Evolutionary conservation across 2,329 filamentous ascomycete genomes (phyloP), one percentile per base, ranked within the genome.

Genomic region (Endoconidiophora polonica): DNA sequence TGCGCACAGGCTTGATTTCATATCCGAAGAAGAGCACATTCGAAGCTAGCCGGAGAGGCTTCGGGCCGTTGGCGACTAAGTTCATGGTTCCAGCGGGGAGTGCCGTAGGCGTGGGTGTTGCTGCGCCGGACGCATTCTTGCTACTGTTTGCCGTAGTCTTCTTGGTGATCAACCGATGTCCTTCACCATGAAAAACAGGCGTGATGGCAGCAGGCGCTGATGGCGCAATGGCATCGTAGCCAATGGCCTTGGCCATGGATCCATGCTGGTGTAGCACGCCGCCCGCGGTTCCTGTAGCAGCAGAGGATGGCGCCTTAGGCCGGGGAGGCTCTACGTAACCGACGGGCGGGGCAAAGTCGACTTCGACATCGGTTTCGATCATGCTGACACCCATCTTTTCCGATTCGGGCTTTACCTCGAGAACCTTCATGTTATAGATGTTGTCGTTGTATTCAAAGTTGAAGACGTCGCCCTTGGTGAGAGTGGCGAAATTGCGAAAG

Each of bases 1-100:
- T 85, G 68, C 86, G 88, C 40, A 93, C 72, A 0, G 90, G 90
- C 63, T 83, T 94, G 61, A 94, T 75, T 59, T 94, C 83, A 60
- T 96, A 98, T 2, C 91, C 91, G 56, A 98, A 94, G 70, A 98
- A 98, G 3, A 98, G 72, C 65, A 95, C 94, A 59, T 91, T 91
- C 0, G 84, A 82, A 0, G 86, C 76, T 47, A 98, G 64, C 24
- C 91, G 76, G 5, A 98, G 72, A 87, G 0, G 87, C 88, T 56
- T 90, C 87, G 12, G 73, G 79, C 54, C 75, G 65, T 63, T 54
- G 43, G 40, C 39, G 12, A 26, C 26, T 41, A 37, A 20, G 3
- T 24, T 44, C 10, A 33, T 29, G 12, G 26, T 46, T 18, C 41
- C 38, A 3, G 36, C 47, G 5, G 26, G 47, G 14, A 43, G 26